These are phyloP conservation scores for Tephrocybe sp. DNA, from an alignment of 768 basidiomycete genomes.

Conservation along the genomic window DNA sequence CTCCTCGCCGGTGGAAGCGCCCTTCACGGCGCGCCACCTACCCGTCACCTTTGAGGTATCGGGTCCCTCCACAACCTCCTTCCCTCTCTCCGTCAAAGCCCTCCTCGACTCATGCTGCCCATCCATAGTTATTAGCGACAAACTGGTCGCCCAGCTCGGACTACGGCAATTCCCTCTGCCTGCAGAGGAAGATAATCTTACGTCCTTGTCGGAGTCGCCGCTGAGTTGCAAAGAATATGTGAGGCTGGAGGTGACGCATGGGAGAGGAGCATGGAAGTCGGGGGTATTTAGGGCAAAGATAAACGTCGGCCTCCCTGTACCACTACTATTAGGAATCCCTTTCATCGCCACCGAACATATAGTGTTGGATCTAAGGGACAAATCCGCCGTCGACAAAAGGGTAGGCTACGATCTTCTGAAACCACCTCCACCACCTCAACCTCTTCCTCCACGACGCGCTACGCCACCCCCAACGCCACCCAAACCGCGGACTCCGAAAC, in stretches of 20 bases:
- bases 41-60: neutral
- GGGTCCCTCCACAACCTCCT: constrained; percentile 1
- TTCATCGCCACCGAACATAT: constrained; percentile 19
- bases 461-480: no score
- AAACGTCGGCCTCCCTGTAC: constrained; percentile 19
- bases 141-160: no score
- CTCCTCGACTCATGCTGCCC: no score
- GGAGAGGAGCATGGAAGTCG: constrained; percentile 21
- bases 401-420: no score
- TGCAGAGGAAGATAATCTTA: no score
- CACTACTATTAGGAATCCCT: constrained; percentile 24
- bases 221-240: constrained; percentile 13
- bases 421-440: no score
- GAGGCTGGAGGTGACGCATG: constrained; percentile 14
- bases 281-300: constrained; percentile 6
- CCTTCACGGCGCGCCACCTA: no score
- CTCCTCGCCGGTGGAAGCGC: neutral
- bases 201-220: no score
- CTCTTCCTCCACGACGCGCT: no score
- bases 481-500: no score
- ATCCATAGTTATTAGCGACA: constrained; percentile 12
- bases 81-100: neutral
- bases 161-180: no score
- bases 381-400: constrained; percentile 16
- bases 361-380: constrained; percentile 12